Evolutionary conservation across 2,329 filamentous ascomycete species (phyloP).

Genomic region (Coniochaeta ligniaria): DNA sequence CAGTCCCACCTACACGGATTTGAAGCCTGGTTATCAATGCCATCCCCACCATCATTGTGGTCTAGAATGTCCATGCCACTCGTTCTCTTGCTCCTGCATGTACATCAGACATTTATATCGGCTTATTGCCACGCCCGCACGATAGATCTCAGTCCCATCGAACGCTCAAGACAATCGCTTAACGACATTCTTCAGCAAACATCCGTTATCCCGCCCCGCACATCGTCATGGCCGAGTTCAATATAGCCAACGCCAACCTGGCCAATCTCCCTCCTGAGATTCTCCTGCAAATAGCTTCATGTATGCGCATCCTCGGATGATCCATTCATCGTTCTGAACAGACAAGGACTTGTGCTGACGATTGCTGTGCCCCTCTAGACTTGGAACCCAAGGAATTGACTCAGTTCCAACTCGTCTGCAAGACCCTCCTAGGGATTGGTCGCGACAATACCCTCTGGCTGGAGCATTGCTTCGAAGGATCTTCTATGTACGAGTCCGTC

Average conservation of each 20-base stretch:
- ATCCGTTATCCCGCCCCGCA: neutral
- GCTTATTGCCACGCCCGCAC: too few relatives aligned
- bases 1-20: too few relatives aligned
- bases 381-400: conserved; percentile 60
- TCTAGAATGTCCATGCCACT: neutral
- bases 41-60: neutral
- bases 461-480: conserved; percentile 63
- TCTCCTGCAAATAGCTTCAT: neutral
- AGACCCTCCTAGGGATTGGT: conserved; percentile 55
- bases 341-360: neutral
- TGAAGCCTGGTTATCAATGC: neutral
- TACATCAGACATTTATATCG: neutral
- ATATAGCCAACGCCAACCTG: neutral
- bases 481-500: conserved; percentile 56
- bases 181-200: neutral
- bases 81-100: neutral
- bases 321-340: neutral
- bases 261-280: neutral
- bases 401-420: conserved; percentile 62
- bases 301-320: neutral
- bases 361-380: conserved; percentile 29
- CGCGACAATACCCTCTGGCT: conserved; percentile 76
- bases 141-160: neutral
- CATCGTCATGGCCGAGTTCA: neutral
- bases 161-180: neutral